These are phyloP conservation scores for Sabuloglossum arenarium DNA, from an alignment of 495 filamentous ascomycete genomes.

Conservation along the genomic window DNA sequence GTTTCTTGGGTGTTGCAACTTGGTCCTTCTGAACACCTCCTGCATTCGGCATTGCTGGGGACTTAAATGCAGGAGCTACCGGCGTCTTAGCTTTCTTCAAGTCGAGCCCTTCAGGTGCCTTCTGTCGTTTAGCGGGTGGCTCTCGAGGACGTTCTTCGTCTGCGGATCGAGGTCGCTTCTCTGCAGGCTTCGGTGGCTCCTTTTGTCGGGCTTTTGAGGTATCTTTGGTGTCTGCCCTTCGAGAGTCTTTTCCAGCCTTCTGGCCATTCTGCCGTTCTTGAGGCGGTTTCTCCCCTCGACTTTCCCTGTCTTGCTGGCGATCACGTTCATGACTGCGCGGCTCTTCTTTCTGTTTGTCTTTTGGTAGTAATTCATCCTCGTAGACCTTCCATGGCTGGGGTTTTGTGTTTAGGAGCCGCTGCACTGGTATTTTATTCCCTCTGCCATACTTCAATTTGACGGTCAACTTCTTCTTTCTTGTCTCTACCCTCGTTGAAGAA, in stretches of 20 bases:
- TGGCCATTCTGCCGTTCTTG: neutral
- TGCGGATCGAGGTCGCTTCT: conserved; percentile 1
- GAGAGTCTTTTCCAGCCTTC: neutral
- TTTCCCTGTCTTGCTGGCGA: neutral
- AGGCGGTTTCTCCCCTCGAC: neutral
- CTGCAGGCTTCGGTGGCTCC: neutral
- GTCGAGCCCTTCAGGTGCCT: neutral
- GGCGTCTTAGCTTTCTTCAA: neutral
- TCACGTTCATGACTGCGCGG: neutral
- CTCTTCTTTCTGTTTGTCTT: neutral
- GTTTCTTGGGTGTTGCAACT: neutral
- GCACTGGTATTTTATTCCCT: neutral
- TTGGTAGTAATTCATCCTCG: neutral
- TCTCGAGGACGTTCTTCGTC: neutral
- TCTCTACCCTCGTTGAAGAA: neutral
- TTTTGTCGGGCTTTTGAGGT: neutral
- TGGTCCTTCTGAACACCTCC: neutral
- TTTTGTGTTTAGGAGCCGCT: neutral
- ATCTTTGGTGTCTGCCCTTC: neutral
- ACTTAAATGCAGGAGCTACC: neutral
- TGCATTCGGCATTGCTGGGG: neutral
- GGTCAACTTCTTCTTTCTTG: neutral
- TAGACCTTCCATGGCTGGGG: neutral
- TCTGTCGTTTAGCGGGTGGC: neutral
- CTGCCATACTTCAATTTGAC: conserved; percentile 1